phyloP scores from a whole-genome alignment of 192 early-diverging fungal species.

The Gonapodya prolifera region DNA sequence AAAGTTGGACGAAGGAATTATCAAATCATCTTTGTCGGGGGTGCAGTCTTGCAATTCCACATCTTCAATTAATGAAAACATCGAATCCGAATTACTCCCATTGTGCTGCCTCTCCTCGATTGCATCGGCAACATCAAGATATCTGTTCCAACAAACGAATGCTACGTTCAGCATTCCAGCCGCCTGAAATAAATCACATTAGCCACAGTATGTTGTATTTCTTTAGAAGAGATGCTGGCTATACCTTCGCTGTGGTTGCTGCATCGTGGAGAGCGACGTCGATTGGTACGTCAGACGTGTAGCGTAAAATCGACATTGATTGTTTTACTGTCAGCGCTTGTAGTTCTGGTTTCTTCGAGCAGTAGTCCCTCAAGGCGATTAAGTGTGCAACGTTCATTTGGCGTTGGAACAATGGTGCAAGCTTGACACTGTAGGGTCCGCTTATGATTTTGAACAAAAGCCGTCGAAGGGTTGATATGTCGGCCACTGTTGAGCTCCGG shows the following conservation, averaged over 20 bases:
- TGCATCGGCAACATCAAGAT: conserved; percentile 40
- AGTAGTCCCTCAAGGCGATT: conserved; percentile 32
- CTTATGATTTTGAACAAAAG: conserved; percentile 27
- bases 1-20: not conserved
- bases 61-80: conserved; percentile 33
- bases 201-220: conserved; percentile 10
- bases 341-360: conserved; percentile 34
- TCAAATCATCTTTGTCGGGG: not conserved
- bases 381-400: conserved; percentile 36
- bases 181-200: conserved; percentile 19
- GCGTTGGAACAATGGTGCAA: conserved; percentile 24
- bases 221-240: not conserved
- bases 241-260: conserved; percentile 36
- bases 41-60: conserved; percentile 23
- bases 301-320: conserved; percentile 34
- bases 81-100: not conserved
- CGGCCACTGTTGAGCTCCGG: conserved; percentile 10
- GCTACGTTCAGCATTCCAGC: conserved; percentile 46
- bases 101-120: conserved; percentile 40
- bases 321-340: conserved; percentile 39
- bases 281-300: conserved; percentile 34
- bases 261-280: conserved; percentile 44
- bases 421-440: conserved; percentile 14
- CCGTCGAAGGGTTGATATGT: conserved; percentile 24
- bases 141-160: conserved; percentile 53